phyloP scores from a whole-genome alignment of 2,329 filamentous ascomycete genomes.

The Clathrospora elynae region DNA sequence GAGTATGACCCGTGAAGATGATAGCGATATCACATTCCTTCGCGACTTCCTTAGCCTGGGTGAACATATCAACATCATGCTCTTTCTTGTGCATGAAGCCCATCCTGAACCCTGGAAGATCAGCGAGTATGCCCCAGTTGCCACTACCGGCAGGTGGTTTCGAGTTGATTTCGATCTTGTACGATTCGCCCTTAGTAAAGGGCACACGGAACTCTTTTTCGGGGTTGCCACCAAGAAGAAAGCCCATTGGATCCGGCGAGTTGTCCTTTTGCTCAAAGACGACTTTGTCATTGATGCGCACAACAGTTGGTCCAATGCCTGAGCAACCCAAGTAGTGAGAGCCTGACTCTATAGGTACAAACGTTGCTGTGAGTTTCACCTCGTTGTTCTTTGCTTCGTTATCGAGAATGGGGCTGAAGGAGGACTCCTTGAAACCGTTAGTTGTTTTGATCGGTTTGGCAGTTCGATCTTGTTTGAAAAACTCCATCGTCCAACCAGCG shows the following conservation, averaged over 20 bases:
- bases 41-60: constrained; percentile 33
- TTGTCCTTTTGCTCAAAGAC: constrained; percentile 52
- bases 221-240: constrained; percentile 67
- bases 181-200: constrained; percentile 64
- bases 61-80: constrained; percentile 37
- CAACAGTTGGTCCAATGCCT: constrained; percentile 40
- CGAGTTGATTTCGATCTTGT: constrained; percentile 64
- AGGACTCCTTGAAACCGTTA: constrained; percentile 31
- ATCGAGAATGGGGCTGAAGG: constrained; percentile 34
- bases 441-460: constrained; percentile 31
- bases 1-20: constrained; percentile 44
- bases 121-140: constrained; percentile 35
- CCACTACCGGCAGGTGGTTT: constrained; percentile 63
- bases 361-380: constrained; percentile 30
- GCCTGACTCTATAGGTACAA: constrained; percentile 32
- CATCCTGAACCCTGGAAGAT: constrained; percentile 41
- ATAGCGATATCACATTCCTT: constrained; percentile 37
- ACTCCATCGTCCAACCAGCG: constrained; percentile 40
- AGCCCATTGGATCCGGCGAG: constrained; percentile 64
- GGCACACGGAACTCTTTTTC: constrained; percentile 66
- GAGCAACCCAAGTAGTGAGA: constrained; percentile 43
- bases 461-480: constrained; percentile 33
- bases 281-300: constrained; percentile 34
- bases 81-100: constrained; percentile 42
- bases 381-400: constrained; percentile 32